Percentiles rank a stretch among this genome's conserved stretches.
Evolutionary conservation across 352 stramenopile genomes (phyloP).

Genomic region (Globisporangium barbulae): DNA sequence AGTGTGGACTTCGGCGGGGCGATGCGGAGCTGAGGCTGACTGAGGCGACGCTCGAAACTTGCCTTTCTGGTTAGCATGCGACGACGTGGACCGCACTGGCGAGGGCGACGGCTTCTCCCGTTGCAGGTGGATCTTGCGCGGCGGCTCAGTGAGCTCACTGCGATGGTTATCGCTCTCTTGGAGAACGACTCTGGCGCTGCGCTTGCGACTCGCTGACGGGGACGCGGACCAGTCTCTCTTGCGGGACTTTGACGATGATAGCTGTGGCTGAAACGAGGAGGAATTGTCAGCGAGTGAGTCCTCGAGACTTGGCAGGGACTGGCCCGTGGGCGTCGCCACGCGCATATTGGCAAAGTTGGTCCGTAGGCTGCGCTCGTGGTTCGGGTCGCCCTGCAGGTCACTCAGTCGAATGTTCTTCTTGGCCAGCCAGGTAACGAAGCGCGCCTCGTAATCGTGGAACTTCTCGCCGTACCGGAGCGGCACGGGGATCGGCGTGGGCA

Average conservation of each 20-base stretch:
- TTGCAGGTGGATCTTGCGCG: slow-evolving; percentile 6
- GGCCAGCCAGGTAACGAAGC: slow-evolving; percentile 19
- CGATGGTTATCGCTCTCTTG: neutral
- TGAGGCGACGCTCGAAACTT: neutral
- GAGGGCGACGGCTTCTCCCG: neutral
- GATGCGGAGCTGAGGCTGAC: neutral
- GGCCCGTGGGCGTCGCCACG: neutral
- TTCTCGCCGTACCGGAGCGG: slow-evolving; percentile 15
- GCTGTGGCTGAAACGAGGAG: neutral
- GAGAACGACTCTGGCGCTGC: neutral
- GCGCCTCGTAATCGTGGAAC: slow-evolving; percentile 18
- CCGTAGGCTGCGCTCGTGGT: slow-evolving; percentile 16
- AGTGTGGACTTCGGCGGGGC: neutral
- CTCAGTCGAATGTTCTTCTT: slow-evolving; percentile 1
- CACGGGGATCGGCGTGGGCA: slow-evolving; percentile 15
- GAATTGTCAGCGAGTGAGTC: neutral
- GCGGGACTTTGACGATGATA: neutral
- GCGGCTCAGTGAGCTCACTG: neutral
- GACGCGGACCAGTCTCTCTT: slow-evolving; percentile 5
- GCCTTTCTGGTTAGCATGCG: neutral
- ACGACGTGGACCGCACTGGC: neutral
- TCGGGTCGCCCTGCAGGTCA: slow-evolving; percentile 1
- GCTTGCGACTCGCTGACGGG: neutral
- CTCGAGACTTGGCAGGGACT: neutral
- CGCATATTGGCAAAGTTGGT: slow-evolving; percentile 19